Conservation (phyloP, 176 grass and related monocot species). For the Eragrostis nindensis region DNA sequence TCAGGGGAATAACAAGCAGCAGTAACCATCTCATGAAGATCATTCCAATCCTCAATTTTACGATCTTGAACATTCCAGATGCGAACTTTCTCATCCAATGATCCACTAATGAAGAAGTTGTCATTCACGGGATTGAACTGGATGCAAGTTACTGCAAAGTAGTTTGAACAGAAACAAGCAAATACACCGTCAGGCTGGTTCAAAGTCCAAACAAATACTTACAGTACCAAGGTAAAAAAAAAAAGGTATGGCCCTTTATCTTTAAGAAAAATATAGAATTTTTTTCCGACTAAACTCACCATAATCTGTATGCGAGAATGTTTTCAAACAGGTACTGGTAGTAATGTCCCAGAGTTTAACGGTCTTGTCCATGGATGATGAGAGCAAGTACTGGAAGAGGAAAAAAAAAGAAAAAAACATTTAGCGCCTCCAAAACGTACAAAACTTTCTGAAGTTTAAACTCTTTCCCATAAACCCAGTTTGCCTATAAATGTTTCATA, state of each 20-base stretch:
- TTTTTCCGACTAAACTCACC: constrained; percentile 77
- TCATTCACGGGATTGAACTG: constrained; percentile 99
- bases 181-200: constrained; percentile 24
- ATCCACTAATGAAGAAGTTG: constrained; percentile 97
- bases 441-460: not conserved
- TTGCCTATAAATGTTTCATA: not conserved
- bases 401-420: constrained; percentile 18
- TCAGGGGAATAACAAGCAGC: constrained; percentile 91
- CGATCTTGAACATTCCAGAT: constrained; percentile 95
- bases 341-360: constrained; percentile 90
- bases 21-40: constrained; percentile 99
- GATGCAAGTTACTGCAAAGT: constrained; percentile 93
- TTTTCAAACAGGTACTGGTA: constrained; percentile 85
- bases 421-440: not conserved
- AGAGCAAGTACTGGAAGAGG: constrained; percentile 86
- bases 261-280: not conserved
- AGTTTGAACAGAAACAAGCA: constrained; percentile 28
- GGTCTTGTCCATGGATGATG: constrained; percentile 99
- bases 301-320: constrained; percentile 95
- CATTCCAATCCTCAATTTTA: constrained; percentile 97
- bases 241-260: not conserved
- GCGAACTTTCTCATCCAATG: constrained; percentile 96
- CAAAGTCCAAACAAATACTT: constrained; percentile 23
- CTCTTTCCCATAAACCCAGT: not conserved
- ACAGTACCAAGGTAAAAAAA: not conserved